Evolutionary conservation across 2,329 filamentous ascomycete genomes (phyloP), one percentile per base, ranked within the genome.

Genomic region (Sphaceloma murrayae): DNA sequence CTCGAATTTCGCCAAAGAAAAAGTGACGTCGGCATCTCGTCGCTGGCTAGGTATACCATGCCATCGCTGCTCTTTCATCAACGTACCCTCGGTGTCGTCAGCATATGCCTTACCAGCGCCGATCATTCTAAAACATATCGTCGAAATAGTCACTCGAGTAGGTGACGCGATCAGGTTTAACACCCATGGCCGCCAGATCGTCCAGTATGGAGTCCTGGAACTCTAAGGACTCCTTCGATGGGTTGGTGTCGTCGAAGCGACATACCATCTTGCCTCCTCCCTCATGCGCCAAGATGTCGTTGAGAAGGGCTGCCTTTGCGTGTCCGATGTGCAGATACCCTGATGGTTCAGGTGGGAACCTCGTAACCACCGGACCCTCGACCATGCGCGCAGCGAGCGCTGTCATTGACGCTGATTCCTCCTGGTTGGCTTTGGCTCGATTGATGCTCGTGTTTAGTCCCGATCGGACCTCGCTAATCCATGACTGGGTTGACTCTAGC

Each of bases 91-190:
- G 1, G 91, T 96, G 57, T 96, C 87, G 60, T 98, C 91, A 47
- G 89, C 88, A 55, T 96, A 98, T 4, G 89, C 91, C 52, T 86
- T 76, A 3, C 88, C 89, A 50, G 82, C 77, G 60, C 82, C 82
- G 66, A 98, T 89, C 60, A 95, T 77, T 54, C 77, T 73, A 78
- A 64, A 93, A 89, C 7, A 95, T 75, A 61, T 85, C 73, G 55
- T 94, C 76, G 60, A 95, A 94, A 69, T 93, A 88, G 67, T 95
- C 86, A 54, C 83, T 89, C 2, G 87, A 94, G 67, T 86, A 88
- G 13, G 82, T 84, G 46, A 85, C 73, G 51, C 73, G 74, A 62
- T 93, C 87, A 18, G 86, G 82, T 63, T 81, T 82, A 62, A 95
- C 83, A 26, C 86, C 87, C 74, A 95, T 85, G 43, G 94, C 72